Conservation (phyloP, 768 basidiomycete genomes). For the Lactarius sp. region DNA sequence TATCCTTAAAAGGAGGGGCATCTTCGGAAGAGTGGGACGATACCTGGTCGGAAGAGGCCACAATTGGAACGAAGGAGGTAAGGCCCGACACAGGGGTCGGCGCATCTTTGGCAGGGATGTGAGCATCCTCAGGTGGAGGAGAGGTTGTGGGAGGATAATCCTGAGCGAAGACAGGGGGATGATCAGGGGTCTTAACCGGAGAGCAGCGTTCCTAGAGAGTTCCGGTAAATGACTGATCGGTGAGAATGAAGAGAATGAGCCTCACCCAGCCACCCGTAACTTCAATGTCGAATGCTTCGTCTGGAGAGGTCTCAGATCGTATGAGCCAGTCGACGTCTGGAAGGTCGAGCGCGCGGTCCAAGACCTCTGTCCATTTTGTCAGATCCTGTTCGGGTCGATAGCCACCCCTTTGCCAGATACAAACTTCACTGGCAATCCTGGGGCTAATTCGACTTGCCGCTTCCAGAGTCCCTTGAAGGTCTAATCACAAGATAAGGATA, state of each 20-base stretch:
- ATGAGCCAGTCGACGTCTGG: constrained; percentile 21
- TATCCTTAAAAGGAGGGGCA: neutral
- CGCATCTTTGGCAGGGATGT: neutral
- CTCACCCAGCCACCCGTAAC: constrained; percentile 22
- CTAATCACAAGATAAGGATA: constrained; percentile 5
- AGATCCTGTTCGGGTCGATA: neutral
- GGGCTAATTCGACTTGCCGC: constrained; percentile 13
- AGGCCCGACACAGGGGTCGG: neutral
- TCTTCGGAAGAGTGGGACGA: neutral
- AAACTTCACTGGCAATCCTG: constrained; percentile 12
- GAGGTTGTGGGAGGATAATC: neutral
- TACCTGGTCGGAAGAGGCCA: neutral
- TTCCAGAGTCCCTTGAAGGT: constrained; percentile 21
- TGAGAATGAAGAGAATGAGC: neutral
- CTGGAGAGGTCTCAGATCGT: constrained; percentile 18
- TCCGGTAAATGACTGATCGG: neutral
- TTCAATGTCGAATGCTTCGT: constrained; percentile 22
- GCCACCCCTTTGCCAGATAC: constrained; percentile 22
- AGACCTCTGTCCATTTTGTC: constrained; percentile 18
- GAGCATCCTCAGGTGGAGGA: neutral
- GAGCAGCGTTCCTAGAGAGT: constrained; percentile 16
- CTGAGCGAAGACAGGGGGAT: neutral
- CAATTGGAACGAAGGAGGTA: neutral
- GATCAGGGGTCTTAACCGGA: constrained; percentile 1
- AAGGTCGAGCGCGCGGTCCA: constrained; percentile 10